These are phyloP conservation scores for Saturnispora gosingensis DNA, from an alignment of 805 yeast species.

Conservation along the genomic window DNA sequence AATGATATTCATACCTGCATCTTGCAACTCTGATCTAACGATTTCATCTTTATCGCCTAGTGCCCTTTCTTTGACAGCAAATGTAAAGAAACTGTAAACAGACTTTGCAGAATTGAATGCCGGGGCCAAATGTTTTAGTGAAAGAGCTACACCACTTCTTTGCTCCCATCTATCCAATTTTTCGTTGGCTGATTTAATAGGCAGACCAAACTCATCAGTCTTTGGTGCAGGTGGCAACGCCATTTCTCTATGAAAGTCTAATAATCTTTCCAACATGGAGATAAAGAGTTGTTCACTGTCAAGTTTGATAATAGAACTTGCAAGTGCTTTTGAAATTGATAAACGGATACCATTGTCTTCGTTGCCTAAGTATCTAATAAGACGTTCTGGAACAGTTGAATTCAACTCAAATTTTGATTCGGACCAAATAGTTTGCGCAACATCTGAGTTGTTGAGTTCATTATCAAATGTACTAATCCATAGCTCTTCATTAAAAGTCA, in stretches of 20 bases:
- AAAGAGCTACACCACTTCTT: constrained; percentile 71
- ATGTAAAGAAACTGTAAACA: constrained; percentile 48
- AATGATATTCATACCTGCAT: constrained; percentile 76
- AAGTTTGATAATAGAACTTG: constrained; percentile 39
- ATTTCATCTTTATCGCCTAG: constrained; percentile 64
- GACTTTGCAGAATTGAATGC: constrained; percentile 31
- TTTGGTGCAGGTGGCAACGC: constrained; percentile 70
- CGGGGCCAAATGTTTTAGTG: constrained; percentile 50
- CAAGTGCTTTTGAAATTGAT: constrained; percentile 63
- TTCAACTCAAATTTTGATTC: constrained; percentile 53
- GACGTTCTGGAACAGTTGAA: constrained; percentile 33
- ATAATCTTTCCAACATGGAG: constrained; percentile 36
- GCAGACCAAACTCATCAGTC: constrained; percentile 72
- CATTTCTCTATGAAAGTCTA: constrained; percentile 48
- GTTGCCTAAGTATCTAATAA: constrained; percentile 43
- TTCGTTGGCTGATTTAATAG: constrained; percentile 48
- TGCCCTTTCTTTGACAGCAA: constrained; percentile 49
- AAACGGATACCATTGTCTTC: constrained; percentile 59
- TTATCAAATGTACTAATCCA: constrained; percentile 75
- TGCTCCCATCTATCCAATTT: constrained; percentile 77
- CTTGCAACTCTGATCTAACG: constrained; percentile 77
- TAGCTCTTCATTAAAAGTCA: constrained; percentile 40
- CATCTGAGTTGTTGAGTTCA: constrained; percentile 47
- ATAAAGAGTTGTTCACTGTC: constrained; percentile 17
- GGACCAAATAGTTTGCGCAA: constrained; percentile 79